These are phyloP conservation scores for Xylaria digitata DNA, from an alignment of 2,329 filamentous ascomycete genomes.

Conservation along the genomic window DNA sequence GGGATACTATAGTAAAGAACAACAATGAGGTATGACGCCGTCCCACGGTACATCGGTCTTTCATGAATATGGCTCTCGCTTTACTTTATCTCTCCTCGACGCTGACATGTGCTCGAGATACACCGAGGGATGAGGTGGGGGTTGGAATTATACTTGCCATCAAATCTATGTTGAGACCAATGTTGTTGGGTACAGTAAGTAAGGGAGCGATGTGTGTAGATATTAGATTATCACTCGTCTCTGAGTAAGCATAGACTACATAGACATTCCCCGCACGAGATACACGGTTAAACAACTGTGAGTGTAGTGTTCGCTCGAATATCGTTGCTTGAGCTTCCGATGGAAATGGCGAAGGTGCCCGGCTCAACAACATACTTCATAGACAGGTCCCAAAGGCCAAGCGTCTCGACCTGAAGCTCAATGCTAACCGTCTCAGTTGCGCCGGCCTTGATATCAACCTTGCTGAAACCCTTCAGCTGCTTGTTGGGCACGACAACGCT, in stretches of 20 bases:
- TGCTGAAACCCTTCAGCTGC: slow-evolving; percentile 74
- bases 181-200: background rate
- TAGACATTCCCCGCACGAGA: background rate
- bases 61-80: background rate
- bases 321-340: slow-evolving; percentile 70
- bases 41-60: background rate
- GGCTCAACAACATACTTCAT: slow-evolving; percentile 81
- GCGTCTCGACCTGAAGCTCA: slow-evolving; percentile 59
- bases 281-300: slow-evolving; percentile 55
- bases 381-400: slow-evolving; percentile 66
- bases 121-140: background rate
- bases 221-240: slow-evolving; percentile 20
- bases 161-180: background rate
- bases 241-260: slow-evolving; percentile 5
- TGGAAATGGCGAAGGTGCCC: slow-evolving; percentile 71
- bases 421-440: slow-evolving; percentile 65
- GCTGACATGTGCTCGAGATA: background rate
- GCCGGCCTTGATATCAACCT: slow-evolving; percentile 70
- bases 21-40: background rate
- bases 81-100: background rate
- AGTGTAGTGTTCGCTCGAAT: slow-evolving; percentile 67
- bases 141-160: background rate
- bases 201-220: background rate
- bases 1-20: background rate
- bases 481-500: slow-evolving; percentile 73